Conservation (phyloP, 148 eudicot species). For the Beta vulgaris region DNA sequence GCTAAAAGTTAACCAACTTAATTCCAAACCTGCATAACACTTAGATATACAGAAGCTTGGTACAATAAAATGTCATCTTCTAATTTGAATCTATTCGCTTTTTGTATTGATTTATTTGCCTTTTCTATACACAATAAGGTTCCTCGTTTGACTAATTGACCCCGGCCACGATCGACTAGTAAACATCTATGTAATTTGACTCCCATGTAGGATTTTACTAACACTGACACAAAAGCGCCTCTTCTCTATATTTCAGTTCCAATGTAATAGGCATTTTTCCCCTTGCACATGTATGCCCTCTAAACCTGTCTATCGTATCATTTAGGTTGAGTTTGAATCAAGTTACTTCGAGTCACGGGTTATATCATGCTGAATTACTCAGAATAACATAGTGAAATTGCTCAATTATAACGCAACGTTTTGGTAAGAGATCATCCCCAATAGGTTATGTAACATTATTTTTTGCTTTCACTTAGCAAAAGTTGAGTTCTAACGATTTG, state of each 20-base stretch:
- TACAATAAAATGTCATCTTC: constrained; percentile 15
- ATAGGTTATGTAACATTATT: too few species aligned
- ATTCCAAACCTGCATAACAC: constrained; percentile 22
- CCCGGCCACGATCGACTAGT: not conserved
- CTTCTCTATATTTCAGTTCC: not conserved
- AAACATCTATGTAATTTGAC: not conserved
- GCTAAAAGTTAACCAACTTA: constrained; percentile 27
- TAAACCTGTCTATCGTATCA: too few species aligned
- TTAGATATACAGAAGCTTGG: constrained; percentile 2
- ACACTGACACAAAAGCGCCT: not conserved
- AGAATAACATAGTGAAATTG: too few species aligned
- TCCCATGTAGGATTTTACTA: not conserved
- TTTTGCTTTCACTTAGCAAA: too few species aligned
- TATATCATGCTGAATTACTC: too few species aligned
- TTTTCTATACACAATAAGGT: constrained; percentile 11
- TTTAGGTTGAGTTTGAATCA: too few species aligned
- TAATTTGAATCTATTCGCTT: not conserved
- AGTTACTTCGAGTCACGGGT: too few species aligned
- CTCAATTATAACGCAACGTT: too few species aligned
- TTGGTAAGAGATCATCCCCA: too few species aligned
- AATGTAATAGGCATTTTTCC: not conserved
- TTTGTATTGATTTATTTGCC: constrained; percentile 28
- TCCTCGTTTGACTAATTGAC: constrained; percentile 8
- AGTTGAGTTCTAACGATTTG: too few species aligned
- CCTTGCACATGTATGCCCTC: too few species aligned